Evolutionary conservation across 202 grass and related monocot species (phyloP).

Genomic region (Setaria italica): DNA sequence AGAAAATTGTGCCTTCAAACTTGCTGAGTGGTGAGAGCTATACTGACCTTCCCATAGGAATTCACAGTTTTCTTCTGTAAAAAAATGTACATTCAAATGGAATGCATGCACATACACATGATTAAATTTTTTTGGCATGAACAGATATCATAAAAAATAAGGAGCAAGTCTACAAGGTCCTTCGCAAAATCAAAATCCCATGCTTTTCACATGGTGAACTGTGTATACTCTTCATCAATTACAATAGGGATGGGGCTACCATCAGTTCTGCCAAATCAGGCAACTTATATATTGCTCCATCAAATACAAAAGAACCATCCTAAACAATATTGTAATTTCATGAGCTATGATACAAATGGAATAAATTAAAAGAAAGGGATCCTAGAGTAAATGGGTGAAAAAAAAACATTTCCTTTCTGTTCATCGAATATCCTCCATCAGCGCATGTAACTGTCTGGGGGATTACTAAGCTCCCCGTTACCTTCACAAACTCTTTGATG

Average conservation of each 20-base stretch:
- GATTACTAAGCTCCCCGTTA: conserved; percentile 42
- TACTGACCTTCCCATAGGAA: neutral
- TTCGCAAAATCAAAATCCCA: conserved; percentile 55
- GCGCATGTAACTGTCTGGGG: conserved; percentile 26
- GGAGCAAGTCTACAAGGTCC: conserved; percentile 31
- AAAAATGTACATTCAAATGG: neutral
- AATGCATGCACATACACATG: neutral
- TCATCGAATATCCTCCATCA: conserved; percentile 50
- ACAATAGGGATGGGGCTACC: conserved; percentile 50
- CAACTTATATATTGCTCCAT: conserved; percentile 66
- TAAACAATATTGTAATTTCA: conserved; percentile 54
- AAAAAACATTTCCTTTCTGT: conserved; percentile 52
- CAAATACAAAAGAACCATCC: conserved; percentile 57
- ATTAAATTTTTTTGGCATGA: conserved; percentile 17
- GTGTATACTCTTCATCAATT: conserved; percentile 62
- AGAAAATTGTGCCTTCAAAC: neutral
- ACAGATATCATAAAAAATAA: conserved; percentile 13
- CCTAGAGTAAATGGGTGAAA: conserved; percentile 50
- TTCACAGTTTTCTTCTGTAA: neutral
- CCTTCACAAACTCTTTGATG: conserved; percentile 39
- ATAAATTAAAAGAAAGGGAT: conserved; percentile 53
- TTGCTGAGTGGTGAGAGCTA: neutral
- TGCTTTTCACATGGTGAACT: conserved; percentile 47
- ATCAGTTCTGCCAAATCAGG: conserved; percentile 61
- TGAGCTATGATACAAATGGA: conserved; percentile 88